Base-by-base conservation (phyloP, 78 protist species). In the Isochrysis galbana region DNA sequence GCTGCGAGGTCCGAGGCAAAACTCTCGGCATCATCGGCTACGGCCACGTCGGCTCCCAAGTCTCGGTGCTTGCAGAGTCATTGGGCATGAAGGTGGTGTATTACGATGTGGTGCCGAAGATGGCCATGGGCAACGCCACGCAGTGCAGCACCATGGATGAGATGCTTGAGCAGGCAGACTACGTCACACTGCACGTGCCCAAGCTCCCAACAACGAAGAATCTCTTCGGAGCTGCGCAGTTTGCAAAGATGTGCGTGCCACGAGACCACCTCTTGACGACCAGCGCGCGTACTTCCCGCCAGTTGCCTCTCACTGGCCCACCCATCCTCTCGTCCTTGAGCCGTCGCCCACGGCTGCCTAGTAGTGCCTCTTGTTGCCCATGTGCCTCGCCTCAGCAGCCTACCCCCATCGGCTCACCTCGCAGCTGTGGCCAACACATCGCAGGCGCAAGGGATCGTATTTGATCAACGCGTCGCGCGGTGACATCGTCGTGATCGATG, bases 171-270 rank as follows among this genome's bases (percentile, higher is more conserved):
- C 23, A 19, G 34, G 29, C 96, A 39, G 96, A 97, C 88, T 97
- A 95, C 48, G 98, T 97, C n/a, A 93, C 98, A 22, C 88, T 97
- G 42, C 98, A 97, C 93, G 98, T 97, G 41, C 98, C 98, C 36
- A 93, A 94, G 78, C 95, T 96, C 21, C 91, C 91, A 17, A 39
- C 41, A 22, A 97, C 98, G 11, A 34, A 46, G 32, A 55, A 95
- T 72, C 93, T 97, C 96, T 96, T 97, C 17, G 51, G 92, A 17
- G 74, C 39, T n/a, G 90, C 34, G 51, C 95, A 96, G 90, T n/a
- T 97, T 32, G 95, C 91, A 0, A 2, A 22, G 89, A 97, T 98
- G 99, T 89, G n/a, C n/a, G n/a, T n/a, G n/a, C n/a, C n/a, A n/a
- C n/a, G n/a, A n/a, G n/a, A n/a, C n/a, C n/a, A n/a, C n/a, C n/a